These are phyloP conservation scores for Alternaria infectoria DNA, from an alignment of 2,329 filamentous ascomycete genomes.

Conservation along the genomic window DNA sequence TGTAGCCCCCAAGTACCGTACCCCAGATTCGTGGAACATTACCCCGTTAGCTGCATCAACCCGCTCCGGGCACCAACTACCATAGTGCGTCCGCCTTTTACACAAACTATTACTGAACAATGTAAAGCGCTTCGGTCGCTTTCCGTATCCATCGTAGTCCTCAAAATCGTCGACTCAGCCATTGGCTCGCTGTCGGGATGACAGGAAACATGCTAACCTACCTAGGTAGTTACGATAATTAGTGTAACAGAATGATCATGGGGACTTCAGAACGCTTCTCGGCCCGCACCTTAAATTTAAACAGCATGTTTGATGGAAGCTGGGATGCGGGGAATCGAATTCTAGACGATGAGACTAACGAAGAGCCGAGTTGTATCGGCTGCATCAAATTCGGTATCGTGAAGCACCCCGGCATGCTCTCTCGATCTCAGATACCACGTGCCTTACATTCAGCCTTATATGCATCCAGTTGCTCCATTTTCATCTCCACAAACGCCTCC, in stretches of 20 bases:
- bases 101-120: not conserved
- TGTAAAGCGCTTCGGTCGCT: slow-evolving; percentile 2
- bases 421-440: not conserved
- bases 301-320: not conserved
- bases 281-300: slow-evolving; percentile 14
- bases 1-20: not conserved
- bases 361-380: not conserved
- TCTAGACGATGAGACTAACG: not conserved
- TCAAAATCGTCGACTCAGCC: not conserved
- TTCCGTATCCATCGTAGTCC: slow-evolving; percentile 6
- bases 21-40: slow-evolving; percentile 12
- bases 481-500: slow-evolving; percentile 12
- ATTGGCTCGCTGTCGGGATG: slow-evolving; percentile 16
- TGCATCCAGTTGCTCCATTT: slow-evolving; percentile 21
- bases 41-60: not conserved
- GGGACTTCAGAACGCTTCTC: slow-evolving; percentile 1
- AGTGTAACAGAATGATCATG: slow-evolving; percentile 4
- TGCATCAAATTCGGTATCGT: not conserved
- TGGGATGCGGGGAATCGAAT: slow-evolving; percentile 6
- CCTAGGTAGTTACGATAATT: not conserved
- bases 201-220: not conserved
- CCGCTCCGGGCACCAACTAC: not conserved
- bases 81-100: not conserved
- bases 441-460: not conserved
- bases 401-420: not conserved